Percentiles rank a stretch among this genome's conserved stretches.
Evolutionary conservation across 176 grass and related monocot genomes (phyloP).

Genomic region (Bonia amplexicaulis): DNA sequence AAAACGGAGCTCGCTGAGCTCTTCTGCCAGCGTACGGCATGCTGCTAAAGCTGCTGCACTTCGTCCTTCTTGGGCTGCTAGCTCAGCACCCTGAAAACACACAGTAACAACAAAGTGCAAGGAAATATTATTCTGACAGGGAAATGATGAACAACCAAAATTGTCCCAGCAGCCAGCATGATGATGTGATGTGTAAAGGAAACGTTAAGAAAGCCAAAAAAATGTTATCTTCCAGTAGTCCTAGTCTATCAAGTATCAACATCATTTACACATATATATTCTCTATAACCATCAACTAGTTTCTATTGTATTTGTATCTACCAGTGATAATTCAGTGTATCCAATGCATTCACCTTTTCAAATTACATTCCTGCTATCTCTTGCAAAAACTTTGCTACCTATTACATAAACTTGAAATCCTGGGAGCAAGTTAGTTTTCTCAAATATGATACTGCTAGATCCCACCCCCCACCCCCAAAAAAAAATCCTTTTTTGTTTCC

Average conservation of each 20-base stretch:
- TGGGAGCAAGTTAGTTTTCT: not conserved
- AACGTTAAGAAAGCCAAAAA: not conserved
- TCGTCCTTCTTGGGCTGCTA: conserved; percentile 90
- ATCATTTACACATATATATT: not conserved
- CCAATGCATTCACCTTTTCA: not conserved
- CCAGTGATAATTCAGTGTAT: not conserved
- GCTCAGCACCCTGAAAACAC: conserved; percentile 73
- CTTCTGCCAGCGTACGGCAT: conserved; percentile 89
- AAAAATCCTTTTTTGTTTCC: not conserved
- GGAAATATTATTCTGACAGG: conserved; percentile 6
- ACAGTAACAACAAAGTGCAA: not conserved
- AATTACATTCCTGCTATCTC: not conserved
- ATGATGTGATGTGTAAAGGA: not conserved
- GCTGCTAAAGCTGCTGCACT: conserved; percentile 88
- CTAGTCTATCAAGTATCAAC: conserved; percentile 24
- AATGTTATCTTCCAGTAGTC: not conserved
- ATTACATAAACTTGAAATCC: not conserved
- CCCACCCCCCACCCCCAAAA: not conserved
- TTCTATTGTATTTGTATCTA: not conserved
- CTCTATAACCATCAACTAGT: not conserved
- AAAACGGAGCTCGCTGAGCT: conserved; percentile 80
- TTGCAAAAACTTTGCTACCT: not conserved
- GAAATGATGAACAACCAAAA: not conserved
- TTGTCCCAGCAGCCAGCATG: not conserved
- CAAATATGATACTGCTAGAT: not conserved